phyloP scores from a whole-genome alignment of 2,329 filamentous ascomycete species.

The Penicillium sp. region DNA sequence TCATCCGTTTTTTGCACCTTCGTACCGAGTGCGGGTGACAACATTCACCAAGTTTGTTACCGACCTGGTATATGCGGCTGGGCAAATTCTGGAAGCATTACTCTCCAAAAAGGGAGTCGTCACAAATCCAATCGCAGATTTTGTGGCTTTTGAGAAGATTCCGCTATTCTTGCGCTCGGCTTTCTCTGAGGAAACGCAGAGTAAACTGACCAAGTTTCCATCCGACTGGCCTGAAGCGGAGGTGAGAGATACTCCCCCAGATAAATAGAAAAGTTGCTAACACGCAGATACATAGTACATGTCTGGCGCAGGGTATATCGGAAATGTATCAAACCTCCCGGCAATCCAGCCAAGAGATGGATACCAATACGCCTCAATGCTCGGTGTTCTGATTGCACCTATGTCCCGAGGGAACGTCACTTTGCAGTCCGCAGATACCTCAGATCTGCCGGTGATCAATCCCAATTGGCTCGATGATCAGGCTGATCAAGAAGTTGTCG shows the following conservation, averaged over 20 bases:
- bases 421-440: slow-evolving; percentile 28
- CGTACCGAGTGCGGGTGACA: slow-evolving; percentile 29
- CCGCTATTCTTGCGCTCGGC: slow-evolving; percentile 20
- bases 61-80: slow-evolving; percentile 16
- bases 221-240: slow-evolving; percentile 42
- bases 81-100: slow-evolving; percentile 10
- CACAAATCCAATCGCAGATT: slow-evolving; percentile 28
- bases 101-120: slow-evolving; percentile 23
- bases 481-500: slow-evolving; percentile 46
- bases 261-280: background rate
- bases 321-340: slow-evolving; percentile 24
- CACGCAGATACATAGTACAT: slow-evolving; percentile 21
- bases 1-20: slow-evolving; percentile 33
- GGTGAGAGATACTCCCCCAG: slow-evolving; percentile 7
- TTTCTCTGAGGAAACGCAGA: slow-evolving; percentile 21
- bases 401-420: slow-evolving; percentile 49
- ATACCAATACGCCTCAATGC: slow-evolving; percentile 29
- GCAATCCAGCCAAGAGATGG: slow-evolving; percentile 22
- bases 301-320: slow-evolving; percentile 26
- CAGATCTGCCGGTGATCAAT: slow-evolving; percentile 46
- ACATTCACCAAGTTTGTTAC: slow-evolving; percentile 25
- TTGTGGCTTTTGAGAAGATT: slow-evolving; percentile 38
- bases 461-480: slow-evolving; percentile 48
- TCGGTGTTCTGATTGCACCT: slow-evolving; percentile 32
- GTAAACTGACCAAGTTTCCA: slow-evolving; percentile 26